Evolutionary conservation across 2,329 filamentous ascomycete genomes (phyloP), one percentile per base, ranked within the genome.

Genomic region (Sclerotiophoma versabilis): DNA sequence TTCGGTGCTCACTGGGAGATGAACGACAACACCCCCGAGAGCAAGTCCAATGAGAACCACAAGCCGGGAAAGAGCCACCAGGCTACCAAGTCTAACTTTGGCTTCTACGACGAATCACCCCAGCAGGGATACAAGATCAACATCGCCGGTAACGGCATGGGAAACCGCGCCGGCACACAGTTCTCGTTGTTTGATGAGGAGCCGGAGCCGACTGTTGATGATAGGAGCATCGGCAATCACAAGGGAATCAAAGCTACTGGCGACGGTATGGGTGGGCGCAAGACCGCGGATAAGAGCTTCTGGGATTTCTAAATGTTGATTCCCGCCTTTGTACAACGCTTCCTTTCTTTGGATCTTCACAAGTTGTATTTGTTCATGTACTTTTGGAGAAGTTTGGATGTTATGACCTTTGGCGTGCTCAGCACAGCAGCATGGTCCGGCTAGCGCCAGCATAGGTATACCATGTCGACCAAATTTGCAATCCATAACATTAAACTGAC

Each of bases 1-100:
- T 93, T 96, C 64, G 87, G 87, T 42, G 76, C 87, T 17, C 91
- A 96, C 65, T 96, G 92, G 79, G 81, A 81, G 45, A 87, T 96
- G 79, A 81, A 82, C 6, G 92, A 96, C 71, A 80, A 86, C 33
- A 85, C 86, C 56, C 85, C 86, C 33, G 49, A 46, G 0, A 41
- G 66, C 9, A 73, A 73, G 15, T 79, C 79, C 48, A 63, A 75
- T 29, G 75, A 66, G 48, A 64, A 75, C 66, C 70, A 51, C 69
- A 77, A 67, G 73, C 80, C 68, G 29, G 78, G 77, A 17, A 74
- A 82, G 45, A 82, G 85, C 48, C 85, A 84, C 60, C 81, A 84
- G 73, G 91, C 91, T 17, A 64, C 74, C 37, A 68, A 71, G 49
- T 64, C 71, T 9, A 63, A 71, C 57, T 75, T 73, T 66, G 66